Conservation (phyloP, 2,329 filamentous ascomycete species). For the Nannizziopsis arthrosporioides region DNA sequence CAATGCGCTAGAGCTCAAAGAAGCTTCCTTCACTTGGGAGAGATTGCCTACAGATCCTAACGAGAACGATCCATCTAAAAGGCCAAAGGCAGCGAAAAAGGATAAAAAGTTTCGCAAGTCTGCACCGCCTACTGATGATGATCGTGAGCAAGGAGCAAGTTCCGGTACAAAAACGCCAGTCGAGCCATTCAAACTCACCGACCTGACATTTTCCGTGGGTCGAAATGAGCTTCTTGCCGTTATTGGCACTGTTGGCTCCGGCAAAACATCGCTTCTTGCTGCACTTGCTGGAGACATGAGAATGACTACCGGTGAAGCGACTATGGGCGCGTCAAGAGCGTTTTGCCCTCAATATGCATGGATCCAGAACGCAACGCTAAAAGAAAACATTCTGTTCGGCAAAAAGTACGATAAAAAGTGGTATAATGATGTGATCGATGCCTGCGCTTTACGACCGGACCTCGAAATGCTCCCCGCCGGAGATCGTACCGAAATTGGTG, state of each 20-base stretch:
- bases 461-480: slow-evolving; percentile 85
- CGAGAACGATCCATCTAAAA: slow-evolving; percentile 14
- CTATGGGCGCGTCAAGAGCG: slow-evolving; percentile 65
- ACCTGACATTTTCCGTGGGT: slow-evolving; percentile 27
- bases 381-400: slow-evolving; percentile 84
- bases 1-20: slow-evolving; percentile 53
- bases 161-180: slow-evolving; percentile 17
- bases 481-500: slow-evolving; percentile 85
- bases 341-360: slow-evolving; percentile 96
- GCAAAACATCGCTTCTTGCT: slow-evolving; percentile 80
- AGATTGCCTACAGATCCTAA: slow-evolving; percentile 21
- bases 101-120: slow-evolving; percentile 16
- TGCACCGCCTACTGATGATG: slow-evolving; percentile 2
- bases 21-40: slow-evolving; percentile 85
- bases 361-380: slow-evolving; percentile 86
- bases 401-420: slow-evolving; percentile 62
- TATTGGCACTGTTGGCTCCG: slow-evolving; percentile 52
- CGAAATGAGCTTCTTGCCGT: slow-evolving; percentile 32
- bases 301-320: slow-evolving; percentile 60
- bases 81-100: slow-evolving; percentile 12
- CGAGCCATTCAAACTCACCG: slow-evolving; percentile 33
- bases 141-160: slow-evolving; percentile 21
- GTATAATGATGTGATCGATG: slow-evolving; percentile 75
- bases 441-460: slow-evolving; percentile 75
- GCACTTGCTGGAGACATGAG: slow-evolving; percentile 92